phyloP scores from a whole-genome alignment of 192 early-diverging fungal species.

The Coemansia pectinata region DNA sequence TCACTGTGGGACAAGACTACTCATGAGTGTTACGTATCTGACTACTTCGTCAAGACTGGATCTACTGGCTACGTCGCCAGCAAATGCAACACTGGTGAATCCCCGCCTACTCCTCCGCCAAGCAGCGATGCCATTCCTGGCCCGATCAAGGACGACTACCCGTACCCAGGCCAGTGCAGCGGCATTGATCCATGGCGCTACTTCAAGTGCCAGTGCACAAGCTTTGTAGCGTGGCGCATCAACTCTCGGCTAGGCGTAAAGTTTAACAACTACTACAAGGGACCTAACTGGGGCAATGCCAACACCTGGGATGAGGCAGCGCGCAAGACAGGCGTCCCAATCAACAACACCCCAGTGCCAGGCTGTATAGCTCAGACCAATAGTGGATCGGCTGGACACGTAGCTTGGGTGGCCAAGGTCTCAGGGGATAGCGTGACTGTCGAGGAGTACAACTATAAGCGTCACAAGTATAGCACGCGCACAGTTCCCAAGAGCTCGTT shows the following conservation, averaged over 20 bases:
- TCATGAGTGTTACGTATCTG: slow-evolving; percentile 49
- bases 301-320: slow-evolving; percentile 43
- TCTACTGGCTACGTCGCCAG: slow-evolving; percentile 25
- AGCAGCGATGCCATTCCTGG: too few species aligned
- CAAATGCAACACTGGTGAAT: slow-evolving; percentile 21
- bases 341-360: slow-evolving; percentile 11
- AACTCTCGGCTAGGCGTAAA: slow-evolving; percentile 41
- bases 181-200: slow-evolving; percentile 46
- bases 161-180: slow-evolving; percentile 30
- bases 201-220: slow-evolving; percentile 44
- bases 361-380: slow-evolving; percentile 41
- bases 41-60: slow-evolving; percentile 51
- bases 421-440: slow-evolving; percentile 19
- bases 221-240: slow-evolving; percentile 50
- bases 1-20: slow-evolving; percentile 49
- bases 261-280: slow-evolving; percentile 52
- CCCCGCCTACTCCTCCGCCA: neutral
- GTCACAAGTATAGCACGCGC: slow-evolving; percentile 21
- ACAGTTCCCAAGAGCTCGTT: slow-evolving; percentile 39
- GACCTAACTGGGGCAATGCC: slow-evolving; percentile 44
- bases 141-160: slow-evolving; percentile 46
- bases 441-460: slow-evolving; percentile 7
- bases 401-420: slow-evolving; percentile 38
- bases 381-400: slow-evolving; percentile 21
- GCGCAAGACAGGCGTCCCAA: slow-evolving; percentile 17